A percentile compares a stretch with the other conserved stretches of the same genome.
phyloP scores from a whole-genome alignment of 73 alveolate species.

The Symbiodinium pilosum region DNA sequence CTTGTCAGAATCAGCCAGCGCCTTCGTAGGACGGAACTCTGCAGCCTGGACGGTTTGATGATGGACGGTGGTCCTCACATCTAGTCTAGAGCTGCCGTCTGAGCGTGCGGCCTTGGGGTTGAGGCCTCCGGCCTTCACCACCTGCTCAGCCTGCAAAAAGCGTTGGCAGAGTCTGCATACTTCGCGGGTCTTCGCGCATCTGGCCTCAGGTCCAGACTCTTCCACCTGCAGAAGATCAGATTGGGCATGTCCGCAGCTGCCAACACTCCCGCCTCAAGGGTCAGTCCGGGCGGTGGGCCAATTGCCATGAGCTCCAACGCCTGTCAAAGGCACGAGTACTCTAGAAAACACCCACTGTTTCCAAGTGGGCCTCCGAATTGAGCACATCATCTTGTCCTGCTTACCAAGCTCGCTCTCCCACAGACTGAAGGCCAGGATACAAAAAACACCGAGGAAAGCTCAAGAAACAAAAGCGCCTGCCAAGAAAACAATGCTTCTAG shows the following conservation, averaged over 20 bases:
- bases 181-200: no score
- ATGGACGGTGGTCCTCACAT: not conserved
- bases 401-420: no score
- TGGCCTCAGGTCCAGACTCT: no score
- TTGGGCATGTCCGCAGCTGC: not conserved
- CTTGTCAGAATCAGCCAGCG: conserved; percentile 80
- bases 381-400: no score
- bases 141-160: not conserved
- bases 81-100: not conserved
- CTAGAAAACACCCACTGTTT: not conserved
- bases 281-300: conserved; percentile 93
- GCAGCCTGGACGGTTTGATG: conserved; percentile 27
- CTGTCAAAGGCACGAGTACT: not conserved
- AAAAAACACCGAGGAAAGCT: no score
- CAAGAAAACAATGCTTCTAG: no score
- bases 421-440: no score
- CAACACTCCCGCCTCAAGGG: conserved; percentile 21
- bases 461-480: no score
- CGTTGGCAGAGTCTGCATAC: no score
- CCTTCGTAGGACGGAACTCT: conserved; percentile 71
- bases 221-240: not conserved
- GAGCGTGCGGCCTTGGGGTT: conserved; percentile 35
- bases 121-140: conserved; percentile 50
- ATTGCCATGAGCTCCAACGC: conserved; percentile 46
- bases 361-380: not conserved